phyloP scores from a whole-genome alignment of 352 stramenopile genomes.

The Globisporangium uncinulatum region DNA sequence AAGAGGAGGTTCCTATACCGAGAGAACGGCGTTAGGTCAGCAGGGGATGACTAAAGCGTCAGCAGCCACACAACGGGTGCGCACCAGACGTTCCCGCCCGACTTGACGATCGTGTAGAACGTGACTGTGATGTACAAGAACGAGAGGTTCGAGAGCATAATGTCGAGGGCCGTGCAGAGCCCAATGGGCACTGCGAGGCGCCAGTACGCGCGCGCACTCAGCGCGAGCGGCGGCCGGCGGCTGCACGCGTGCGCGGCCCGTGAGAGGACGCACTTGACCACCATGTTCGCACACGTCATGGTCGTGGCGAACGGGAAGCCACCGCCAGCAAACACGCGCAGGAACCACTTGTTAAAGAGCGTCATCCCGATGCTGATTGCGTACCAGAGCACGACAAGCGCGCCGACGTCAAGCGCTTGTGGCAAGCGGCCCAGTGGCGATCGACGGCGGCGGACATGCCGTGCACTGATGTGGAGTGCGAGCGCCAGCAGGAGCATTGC shows the following conservation, averaged over 20 bases:
- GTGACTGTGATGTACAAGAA: slow-evolving; percentile 86
- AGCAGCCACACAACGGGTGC: not conserved
- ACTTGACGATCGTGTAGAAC: slow-evolving; percentile 86
- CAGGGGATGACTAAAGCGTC: too few species aligned
- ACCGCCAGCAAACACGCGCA: slow-evolving; percentile 59
- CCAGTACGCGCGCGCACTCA: slow-evolving; percentile 45
- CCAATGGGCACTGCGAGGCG: slow-evolving; percentile 72
- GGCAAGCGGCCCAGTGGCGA: slow-evolving; percentile 22
- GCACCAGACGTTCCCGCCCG: slow-evolving; percentile 65
- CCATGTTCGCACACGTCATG: slow-evolving; percentile 81
- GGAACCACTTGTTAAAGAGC: slow-evolving; percentile 83
- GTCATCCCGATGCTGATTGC: slow-evolving; percentile 84
- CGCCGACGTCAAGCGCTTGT: slow-evolving; percentile 61
- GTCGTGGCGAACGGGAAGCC: slow-evolving; percentile 74
- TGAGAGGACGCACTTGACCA: slow-evolving; percentile 66
- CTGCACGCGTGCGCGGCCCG: slow-evolving; percentile 46
- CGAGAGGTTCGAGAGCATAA: slow-evolving; percentile 79
- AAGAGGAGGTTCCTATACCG: slow-evolving; percentile 59
- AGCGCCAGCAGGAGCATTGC: slow-evolving; percentile 56
- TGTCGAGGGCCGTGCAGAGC: slow-evolving; percentile 75
- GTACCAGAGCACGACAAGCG: slow-evolving; percentile 76
- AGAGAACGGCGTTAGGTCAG: too few species aligned
- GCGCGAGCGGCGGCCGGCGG: slow-evolving; percentile 13
- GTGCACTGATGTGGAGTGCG: slow-evolving; percentile 24
- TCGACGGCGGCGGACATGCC: slow-evolving; percentile 11